Evolutionary conservation across 441 rosid genomes (phyloP).

Genomic region (Erodium moschatum): DNA sequence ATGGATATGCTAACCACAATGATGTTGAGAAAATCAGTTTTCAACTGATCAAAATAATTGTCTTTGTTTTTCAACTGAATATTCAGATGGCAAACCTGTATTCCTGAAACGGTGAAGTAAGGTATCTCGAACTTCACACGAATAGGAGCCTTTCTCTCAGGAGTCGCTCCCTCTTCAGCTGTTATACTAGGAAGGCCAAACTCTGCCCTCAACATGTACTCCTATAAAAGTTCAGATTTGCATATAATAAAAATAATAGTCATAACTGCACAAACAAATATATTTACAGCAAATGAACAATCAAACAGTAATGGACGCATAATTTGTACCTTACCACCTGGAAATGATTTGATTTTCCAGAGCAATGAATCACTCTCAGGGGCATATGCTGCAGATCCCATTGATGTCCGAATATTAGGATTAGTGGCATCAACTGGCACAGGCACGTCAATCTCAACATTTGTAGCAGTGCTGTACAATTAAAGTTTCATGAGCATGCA

Average conservation of each 20-base stretch:
- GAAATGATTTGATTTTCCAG: slow-evolving; percentile 67
- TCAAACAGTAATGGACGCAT: not conserved
- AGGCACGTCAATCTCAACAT: slow-evolving; percentile 48
- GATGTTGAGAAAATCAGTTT: no score
- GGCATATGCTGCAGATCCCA: slow-evolving; percentile 91
- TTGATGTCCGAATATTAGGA: slow-evolving; percentile 80
- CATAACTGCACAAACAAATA: slow-evolving; percentile 6
- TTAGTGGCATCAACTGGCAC: slow-evolving; percentile 87
- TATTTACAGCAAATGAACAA: not conserved
- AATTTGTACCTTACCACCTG: slow-evolving; percentile 68
- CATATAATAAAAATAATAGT: slow-evolving; percentile 11
- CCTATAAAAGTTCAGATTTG: slow-evolving; percentile 34
- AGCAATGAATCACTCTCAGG: slow-evolving; percentile 89
- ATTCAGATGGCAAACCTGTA: slow-evolving; percentile 49
- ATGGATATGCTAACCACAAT: no score
- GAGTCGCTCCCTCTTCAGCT: slow-evolving; percentile 68
- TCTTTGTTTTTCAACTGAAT: not conserved
- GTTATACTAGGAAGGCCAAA: slow-evolving; percentile 89
- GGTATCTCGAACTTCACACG: slow-evolving; percentile 38
- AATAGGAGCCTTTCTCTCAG: slow-evolving; percentile 92
- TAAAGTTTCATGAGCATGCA: slow-evolving; percentile 12
- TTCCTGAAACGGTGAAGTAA: slow-evolving; percentile 79
- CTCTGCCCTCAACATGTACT: slow-evolving; percentile 95
- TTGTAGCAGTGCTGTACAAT: slow-evolving; percentile 74
- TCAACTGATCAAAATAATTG: no score